Evolutionary conservation across 1,284 basidiomycete species (phyloP), one percentile per base, ranked within the genome.

Genomic region (Mycena citricolor): DNA sequence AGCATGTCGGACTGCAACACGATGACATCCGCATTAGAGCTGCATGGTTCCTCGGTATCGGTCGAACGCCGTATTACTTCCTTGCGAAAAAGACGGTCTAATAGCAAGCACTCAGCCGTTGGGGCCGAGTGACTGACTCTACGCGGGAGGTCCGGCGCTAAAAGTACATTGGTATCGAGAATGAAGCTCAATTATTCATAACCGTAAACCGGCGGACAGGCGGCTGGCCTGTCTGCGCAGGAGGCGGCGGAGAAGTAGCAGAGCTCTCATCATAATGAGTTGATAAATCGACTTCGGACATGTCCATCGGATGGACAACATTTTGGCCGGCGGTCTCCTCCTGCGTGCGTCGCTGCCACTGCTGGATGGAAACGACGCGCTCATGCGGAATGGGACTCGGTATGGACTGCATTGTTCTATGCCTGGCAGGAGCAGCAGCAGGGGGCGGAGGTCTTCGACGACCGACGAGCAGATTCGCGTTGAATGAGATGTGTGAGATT

Each of bases 31-130:
- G 50, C 31, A 30, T n/a, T 50, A 83, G 83, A 54, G 55, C 78
- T 34, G 75, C 78, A 4, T 87, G 84, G 83, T 84, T 86, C 59
- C 46, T 68, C 43, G 83, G 83, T 5, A 64, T 86, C 33, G 80
- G 80, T 21, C 69, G 83, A 16, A 75, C 67, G 39, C 71, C 73
- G 19, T 84, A 79, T 59, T 77, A 76, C 57, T 79, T 69, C 48
- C 70, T 76, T 28, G 60, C 66, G 33, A 51, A 51, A 24, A 60
- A 55, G 38, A 61, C 57, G 1, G 24, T 22, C 10, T 36, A 16
- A 36, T n/a, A n/a, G n/a, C n/a, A n/a, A n/a, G n/a, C n/a, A n/a
- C n/a, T n/a, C n/a, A n/a, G n/a, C n/a, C n/a, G n/a, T n/a, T n/a
- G n/a, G n/a, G n/a, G n/a, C n/a, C n/a, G n/a, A n/a, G n/a, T n/a